Base-by-base conservation (phyloP, 2,329 filamentous ascomycete genomes). In the Scedosporium aurantiacum region DNA sequence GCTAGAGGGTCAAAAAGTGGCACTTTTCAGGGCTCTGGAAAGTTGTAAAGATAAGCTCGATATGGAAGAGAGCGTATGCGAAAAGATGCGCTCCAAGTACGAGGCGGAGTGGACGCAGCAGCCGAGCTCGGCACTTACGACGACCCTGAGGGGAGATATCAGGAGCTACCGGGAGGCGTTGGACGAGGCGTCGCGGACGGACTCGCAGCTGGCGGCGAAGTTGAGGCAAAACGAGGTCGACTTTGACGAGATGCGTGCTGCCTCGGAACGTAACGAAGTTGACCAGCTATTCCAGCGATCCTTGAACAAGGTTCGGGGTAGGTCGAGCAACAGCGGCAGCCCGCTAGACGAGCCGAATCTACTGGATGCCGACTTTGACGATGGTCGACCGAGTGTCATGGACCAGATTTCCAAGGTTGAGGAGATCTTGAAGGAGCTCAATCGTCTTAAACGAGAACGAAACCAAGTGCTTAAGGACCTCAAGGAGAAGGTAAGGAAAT, bases 11-110 rank as follows among this genome's bases (percentile, higher is more conserved):
- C 89, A 94, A 67, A 96, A 93, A 72, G 83, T 89, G 18, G 81
- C 83, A 1, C 89, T 97, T 12, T 72, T 90, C 27, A 79, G 80
- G 2, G 82, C 85, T 2, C 74, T 99, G 61, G 91, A 97, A 62
- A 84, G 83, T 62, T 90, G 90, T 67, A 86, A 87, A 61, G 96
- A 96, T 71, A 89, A 95, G 68, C 76, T 99, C 50, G 94, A 99
- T 67, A 91, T 94, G 85, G 94, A 99, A 73, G 95, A 97, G 75
- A 95, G 90, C 61, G 90, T 97, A 0, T 99, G 94, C 72, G 94
- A 99, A 73, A 99, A 97, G 79, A 99, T 99, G 94, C 85, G 94
- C 56, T 95, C 91, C 12, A 99, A 99, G 72, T 97, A 97, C 71
- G 92, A 93, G 61, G 82, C 81, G 28, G 93, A 97, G 61, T 99